phyloP scores from a whole-genome alignment of 2,329 filamentous ascomycete genomes.

The Coccinonectria pachysandricola region DNA sequence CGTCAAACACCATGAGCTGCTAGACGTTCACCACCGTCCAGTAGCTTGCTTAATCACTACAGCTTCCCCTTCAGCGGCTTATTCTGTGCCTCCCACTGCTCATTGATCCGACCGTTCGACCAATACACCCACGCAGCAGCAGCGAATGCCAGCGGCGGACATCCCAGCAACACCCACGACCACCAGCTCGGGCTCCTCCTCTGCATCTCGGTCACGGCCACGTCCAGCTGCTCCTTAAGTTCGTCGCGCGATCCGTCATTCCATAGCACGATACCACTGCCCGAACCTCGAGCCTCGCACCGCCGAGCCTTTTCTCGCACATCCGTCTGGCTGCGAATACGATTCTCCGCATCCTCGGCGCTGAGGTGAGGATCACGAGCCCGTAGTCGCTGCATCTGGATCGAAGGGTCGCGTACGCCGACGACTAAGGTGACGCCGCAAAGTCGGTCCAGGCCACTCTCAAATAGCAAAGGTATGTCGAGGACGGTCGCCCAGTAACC shows the following conservation, averaged over 20 bases:
- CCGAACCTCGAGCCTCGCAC: conserved; percentile 53
- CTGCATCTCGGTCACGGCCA: conserved; percentile 54
- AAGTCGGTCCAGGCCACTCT: conserved; percentile 73
- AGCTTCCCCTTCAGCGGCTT: conserved; percentile 25
- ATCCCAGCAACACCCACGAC: conserved; percentile 59
- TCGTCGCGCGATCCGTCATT: conserved; percentile 72
- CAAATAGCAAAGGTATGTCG: conserved; percentile 86
- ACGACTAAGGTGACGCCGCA: conserved; percentile 84
- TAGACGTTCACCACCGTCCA: too few relatives aligned
- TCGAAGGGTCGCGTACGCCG: conserved; percentile 64
- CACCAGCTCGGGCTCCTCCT: conserved; percentile 68
- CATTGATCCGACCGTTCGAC: conserved; percentile 60
- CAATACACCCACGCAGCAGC: conserved; percentile 63
- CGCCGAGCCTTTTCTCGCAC: conserved; percentile 73
- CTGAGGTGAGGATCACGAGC: conserved; percentile 68
- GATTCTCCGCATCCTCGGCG: conserved; percentile 76
- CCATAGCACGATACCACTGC: conserved; percentile 73
- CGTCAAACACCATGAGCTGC: too few relatives aligned
- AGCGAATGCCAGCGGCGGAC: conserved; percentile 63
- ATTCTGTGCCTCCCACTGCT: conserved; percentile 56
- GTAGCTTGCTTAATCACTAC: too few relatives aligned
- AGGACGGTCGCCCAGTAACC: conserved; percentile 85
- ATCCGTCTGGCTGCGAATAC: conserved; percentile 79
- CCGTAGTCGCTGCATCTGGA: conserved; percentile 73
- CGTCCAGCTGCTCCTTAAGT: conserved; percentile 55